Conservation (phyloP, 768 basidiomycete genomes). For the Lentinula boryana region DNA sequence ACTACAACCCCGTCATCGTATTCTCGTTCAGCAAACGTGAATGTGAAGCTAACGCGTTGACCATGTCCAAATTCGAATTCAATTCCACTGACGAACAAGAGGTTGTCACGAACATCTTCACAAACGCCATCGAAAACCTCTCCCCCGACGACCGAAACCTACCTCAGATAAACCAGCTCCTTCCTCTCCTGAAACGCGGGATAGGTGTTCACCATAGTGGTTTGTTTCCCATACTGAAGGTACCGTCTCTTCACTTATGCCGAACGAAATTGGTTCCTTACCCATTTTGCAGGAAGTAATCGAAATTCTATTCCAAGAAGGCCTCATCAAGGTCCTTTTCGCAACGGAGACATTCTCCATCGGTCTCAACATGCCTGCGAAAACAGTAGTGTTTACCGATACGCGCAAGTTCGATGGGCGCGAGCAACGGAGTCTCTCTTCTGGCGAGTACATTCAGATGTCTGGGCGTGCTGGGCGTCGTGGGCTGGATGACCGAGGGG, state of each 20-base stretch:
- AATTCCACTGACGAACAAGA: constrained; percentile 78
- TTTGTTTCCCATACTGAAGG: no score
- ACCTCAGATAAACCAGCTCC: constrained; percentile 88
- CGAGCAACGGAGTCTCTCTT: constrained; percentile 89
- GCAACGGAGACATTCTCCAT: constrained; percentile 51
- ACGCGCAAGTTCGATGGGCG: constrained; percentile 75
- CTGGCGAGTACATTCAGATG: constrained; percentile 99
- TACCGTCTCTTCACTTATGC: no score
- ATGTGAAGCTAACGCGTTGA: constrained; percentile 89
- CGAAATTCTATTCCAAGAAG: constrained; percentile 98
- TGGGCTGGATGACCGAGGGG: constrained; percentile 96
- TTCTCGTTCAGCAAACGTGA: constrained; percentile 98
- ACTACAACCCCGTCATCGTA: constrained; percentile 96
- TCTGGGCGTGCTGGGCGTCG: constrained; percentile 96
- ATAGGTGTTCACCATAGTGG: no score
- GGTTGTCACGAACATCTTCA: constrained; percentile 76
- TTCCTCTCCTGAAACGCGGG: constrained; percentile 70
- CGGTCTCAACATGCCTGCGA: constrained; percentile 94
- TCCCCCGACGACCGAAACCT: constrained; percentile 82
- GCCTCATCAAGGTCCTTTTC: constrained; percentile 91
- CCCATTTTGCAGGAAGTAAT: constrained; percentile 70
- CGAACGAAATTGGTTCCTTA: no score
- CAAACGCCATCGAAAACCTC: constrained; percentile 66
- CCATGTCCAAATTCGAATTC: constrained; percentile 91
- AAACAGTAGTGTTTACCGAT: constrained; percentile 96